phyloP scores from a whole-genome alignment of 352 stramenopile genomes.

The Plasmopara muralis region DNA sequence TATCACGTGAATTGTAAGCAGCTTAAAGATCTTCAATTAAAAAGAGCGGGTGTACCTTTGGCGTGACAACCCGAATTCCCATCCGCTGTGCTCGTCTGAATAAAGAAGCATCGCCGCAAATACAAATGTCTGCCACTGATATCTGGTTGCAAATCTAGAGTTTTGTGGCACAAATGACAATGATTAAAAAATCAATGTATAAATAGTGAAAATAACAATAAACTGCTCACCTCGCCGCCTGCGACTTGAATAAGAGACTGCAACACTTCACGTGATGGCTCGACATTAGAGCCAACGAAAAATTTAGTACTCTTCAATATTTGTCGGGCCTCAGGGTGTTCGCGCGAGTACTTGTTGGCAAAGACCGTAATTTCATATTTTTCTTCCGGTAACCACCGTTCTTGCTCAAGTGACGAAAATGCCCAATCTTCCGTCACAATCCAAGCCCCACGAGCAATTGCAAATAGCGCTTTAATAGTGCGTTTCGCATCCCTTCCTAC shows the following conservation, averaged over 20 bases:
- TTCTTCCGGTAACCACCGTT: constrained; percentile 64
- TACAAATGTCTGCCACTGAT: constrained; percentile 50
- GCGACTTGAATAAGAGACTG: constrained; percentile 67
- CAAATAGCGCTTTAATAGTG: constrained; percentile 83
- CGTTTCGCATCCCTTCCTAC: constrained; percentile 58
- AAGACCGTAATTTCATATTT: constrained; percentile 57
- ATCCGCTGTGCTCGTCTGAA: constrained; percentile 51
- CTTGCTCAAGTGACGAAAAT: constrained; percentile 66
- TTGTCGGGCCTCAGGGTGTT: constrained; percentile 40
- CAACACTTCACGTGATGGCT: constrained; percentile 62
- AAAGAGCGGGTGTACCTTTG: constrained; percentile 38
- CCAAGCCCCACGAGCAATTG: constrained; percentile 70
- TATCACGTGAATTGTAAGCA: constrained; percentile 4
- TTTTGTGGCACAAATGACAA: constrained; percentile 5
- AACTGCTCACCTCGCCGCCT: constrained; percentile 53
- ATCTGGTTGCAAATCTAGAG: constrained; percentile 68
- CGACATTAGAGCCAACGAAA: constrained; percentile 65
- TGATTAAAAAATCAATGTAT: background rate
- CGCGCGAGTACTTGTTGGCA: constrained; percentile 36
- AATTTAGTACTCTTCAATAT: constrained; percentile 63
- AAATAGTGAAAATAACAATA: constrained; percentile 1
- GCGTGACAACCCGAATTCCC: constrained; percentile 48
- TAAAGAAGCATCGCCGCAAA: constrained; percentile 59
- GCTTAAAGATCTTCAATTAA: background rate
- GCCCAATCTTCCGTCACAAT: constrained; percentile 78